Evolutionary conservation across 2,329 filamentous ascomycete genomes (phyloP).

Genomic region (Neurospora sp.): DNA sequence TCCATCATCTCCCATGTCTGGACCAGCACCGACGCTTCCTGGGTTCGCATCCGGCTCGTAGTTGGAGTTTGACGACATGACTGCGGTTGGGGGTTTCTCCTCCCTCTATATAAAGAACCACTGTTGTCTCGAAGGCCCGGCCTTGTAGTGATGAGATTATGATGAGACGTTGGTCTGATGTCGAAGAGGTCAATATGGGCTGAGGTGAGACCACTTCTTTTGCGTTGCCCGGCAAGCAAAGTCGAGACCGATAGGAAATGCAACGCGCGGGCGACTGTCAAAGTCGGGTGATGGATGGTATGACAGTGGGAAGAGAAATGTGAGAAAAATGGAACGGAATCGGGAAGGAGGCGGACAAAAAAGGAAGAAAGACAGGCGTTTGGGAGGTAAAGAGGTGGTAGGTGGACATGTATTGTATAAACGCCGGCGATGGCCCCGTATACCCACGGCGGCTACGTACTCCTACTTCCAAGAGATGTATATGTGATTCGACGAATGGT

Average conservation of each 20-base stretch:
- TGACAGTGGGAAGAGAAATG: neutral
- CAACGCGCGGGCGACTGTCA: neutral
- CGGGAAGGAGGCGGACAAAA: neutral
- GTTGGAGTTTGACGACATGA: neutral
- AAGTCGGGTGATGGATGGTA: neutral
- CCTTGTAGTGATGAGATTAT: neutral
- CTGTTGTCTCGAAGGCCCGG: neutral
- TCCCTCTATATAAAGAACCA: neutral
- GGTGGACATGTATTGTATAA: neutral
- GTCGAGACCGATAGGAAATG: neutral
- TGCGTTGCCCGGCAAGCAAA: neutral
- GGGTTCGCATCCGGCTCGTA: conserved; percentile 15
- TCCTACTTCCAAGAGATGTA: neutral
- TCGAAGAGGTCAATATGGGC: neutral
- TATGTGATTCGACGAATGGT: neutral
- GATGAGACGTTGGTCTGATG: neutral
- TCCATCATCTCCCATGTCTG: conserved; percentile 32
- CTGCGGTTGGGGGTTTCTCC: neutral
- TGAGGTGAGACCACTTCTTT: neutral
- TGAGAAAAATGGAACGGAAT: neutral
- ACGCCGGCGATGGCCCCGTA: neutral
- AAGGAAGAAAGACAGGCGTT: neutral
- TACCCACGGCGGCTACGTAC: neutral
- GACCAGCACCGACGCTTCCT: conserved; percentile 24
- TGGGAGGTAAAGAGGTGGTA: neutral